Conservation (phyloP, 441 rosid species). For the Brassica hybrid region DNA sequence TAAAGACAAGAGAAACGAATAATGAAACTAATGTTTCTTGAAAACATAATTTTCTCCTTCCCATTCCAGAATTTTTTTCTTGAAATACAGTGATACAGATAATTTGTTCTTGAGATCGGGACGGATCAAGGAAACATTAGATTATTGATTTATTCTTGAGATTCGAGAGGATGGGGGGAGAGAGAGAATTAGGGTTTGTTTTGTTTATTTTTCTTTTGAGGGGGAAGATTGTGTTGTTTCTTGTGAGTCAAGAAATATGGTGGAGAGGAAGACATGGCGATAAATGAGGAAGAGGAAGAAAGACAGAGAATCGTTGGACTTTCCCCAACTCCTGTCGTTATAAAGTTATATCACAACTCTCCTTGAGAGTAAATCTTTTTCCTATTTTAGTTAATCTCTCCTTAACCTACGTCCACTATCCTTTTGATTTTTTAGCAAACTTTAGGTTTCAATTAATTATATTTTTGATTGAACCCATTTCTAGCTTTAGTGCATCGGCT, state of each 20-base stretch:
- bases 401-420: too few relatives aligned
- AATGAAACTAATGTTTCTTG: slow-evolving; percentile 28
- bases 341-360: slow-evolving; percentile 1
- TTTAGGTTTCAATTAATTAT: too few relatives aligned
- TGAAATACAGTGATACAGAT: neutral
- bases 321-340: slow-evolving; percentile 15
- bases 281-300: slow-evolving; percentile 39
- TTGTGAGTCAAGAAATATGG: slow-evolving; percentile 60
- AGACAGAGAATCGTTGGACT: slow-evolving; percentile 28
- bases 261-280: slow-evolving; percentile 68
- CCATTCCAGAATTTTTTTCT: slow-evolving; percentile 27
- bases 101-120: slow-evolving; percentile 20
- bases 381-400: too few relatives aligned
- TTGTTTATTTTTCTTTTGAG: slow-evolving; percentile 16
- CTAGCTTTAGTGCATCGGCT: too few relatives aligned
- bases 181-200: slow-evolving; percentile 35
- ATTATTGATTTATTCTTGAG: neutral
- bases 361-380: too few relatives aligned
- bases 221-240: slow-evolving; percentile 33
- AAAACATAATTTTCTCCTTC: slow-evolving; percentile 40
- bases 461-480: too few relatives aligned
- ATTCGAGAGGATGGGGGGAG: neutral
- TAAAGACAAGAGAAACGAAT: slow-evolving; percentile 23
- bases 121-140: slow-evolving; percentile 35
- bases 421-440: too few relatives aligned